Conservation (phyloP, 192 early-diverging fungal species). For the Coemansia sp. region DNA sequence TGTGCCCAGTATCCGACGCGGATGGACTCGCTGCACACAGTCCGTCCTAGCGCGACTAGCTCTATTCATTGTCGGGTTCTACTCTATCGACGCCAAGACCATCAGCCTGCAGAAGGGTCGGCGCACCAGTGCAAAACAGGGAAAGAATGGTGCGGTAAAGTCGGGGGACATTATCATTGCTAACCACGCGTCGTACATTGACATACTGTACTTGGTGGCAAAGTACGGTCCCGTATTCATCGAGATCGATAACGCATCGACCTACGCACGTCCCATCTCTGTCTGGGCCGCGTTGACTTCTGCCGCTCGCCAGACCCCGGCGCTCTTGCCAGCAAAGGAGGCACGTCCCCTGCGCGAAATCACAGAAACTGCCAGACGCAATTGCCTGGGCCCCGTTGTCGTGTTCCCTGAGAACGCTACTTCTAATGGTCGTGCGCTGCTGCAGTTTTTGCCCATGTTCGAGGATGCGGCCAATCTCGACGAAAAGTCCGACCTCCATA, state of each 20-base stretch:
- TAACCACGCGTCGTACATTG: conserved; percentile 84
- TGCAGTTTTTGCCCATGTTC: conserved; percentile 76
- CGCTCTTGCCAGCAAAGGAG: conserved; percentile 30
- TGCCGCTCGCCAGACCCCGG: conserved; percentile 29
- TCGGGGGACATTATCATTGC: conserved; percentile 76
- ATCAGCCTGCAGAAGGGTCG: conserved; percentile 68
- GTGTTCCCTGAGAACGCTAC: conserved; percentile 66
- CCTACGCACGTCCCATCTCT: conserved; percentile 21
- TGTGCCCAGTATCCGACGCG: conserved; percentile 19
- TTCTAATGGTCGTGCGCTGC: conserved; percentile 79
- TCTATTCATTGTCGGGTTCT: conserved; percentile 72
- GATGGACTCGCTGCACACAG: conserved; percentile 23
- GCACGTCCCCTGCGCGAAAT: conserved; percentile 27
- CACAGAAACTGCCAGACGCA: conserved; percentile 30
- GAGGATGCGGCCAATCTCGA: conserved; percentile 59
- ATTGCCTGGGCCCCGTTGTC: conserved; percentile 26
- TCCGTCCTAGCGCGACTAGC: conserved; percentile 55
- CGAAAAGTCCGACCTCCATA: conserved; percentile 55
- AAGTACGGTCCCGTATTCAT: conserved; percentile 59
- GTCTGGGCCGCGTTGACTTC: conserved; percentile 34
- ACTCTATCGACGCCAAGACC: conserved; percentile 62
- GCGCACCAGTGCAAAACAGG: conserved; percentile 14
- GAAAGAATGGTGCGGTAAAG: conserved; percentile 7
- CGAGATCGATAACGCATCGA: conserved; percentile 44
- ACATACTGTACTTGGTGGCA: conserved; percentile 70